Conservation (phyloP, 2,329 filamentous ascomycete genomes). For the Diplocarpon rosae region DNA sequence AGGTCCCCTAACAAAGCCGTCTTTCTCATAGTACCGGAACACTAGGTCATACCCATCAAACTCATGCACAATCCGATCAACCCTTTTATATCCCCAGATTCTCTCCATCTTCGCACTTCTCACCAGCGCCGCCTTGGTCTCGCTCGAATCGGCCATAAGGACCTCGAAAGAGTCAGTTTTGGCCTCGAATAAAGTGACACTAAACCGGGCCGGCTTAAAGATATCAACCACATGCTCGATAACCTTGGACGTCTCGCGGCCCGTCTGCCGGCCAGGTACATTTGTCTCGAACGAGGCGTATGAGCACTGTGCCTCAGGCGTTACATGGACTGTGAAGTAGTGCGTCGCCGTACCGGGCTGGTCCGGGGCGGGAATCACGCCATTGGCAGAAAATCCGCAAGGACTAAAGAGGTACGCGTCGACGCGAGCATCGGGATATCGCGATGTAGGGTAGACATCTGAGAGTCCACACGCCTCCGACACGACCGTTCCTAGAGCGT, state of each 20-base stretch:
- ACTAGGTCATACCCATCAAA: constrained; percentile 95
- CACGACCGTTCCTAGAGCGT: constrained; percentile 84
- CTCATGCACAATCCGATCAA: constrained; percentile 94
- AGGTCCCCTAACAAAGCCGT: constrained; percentile 49
- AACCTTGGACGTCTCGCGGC: constrained; percentile 79
- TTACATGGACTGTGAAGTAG: constrained; percentile 98
- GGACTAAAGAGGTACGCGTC: constrained; percentile 95
- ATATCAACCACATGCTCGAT: constrained; percentile 91
- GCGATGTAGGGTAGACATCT: constrained; percentile 73
- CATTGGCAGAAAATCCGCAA: constrained; percentile 95
- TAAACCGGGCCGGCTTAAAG: constrained; percentile 96
- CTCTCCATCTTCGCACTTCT: constrained; percentile 47
- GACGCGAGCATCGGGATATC: constrained; percentile 86
- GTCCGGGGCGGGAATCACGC: constrained; percentile 72
- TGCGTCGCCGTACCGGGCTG: constrained; percentile 45
- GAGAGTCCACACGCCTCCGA: constrained; percentile 83
- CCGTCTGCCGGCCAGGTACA: constrained; percentile 78
- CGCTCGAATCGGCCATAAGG: constrained; percentile 21
- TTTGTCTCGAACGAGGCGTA: constrained; percentile 99
- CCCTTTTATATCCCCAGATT: constrained; percentile 74
- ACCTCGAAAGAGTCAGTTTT: constrained; percentile 42
- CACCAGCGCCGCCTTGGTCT: constrained; percentile 32
- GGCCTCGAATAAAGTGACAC: constrained; percentile 89
- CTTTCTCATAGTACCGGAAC: constrained; percentile 90
- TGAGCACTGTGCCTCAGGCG: constrained; percentile 90